Conservation (phyloP, 2,329 filamentous ascomycete species). For the Falciphora oryzae region DNA sequence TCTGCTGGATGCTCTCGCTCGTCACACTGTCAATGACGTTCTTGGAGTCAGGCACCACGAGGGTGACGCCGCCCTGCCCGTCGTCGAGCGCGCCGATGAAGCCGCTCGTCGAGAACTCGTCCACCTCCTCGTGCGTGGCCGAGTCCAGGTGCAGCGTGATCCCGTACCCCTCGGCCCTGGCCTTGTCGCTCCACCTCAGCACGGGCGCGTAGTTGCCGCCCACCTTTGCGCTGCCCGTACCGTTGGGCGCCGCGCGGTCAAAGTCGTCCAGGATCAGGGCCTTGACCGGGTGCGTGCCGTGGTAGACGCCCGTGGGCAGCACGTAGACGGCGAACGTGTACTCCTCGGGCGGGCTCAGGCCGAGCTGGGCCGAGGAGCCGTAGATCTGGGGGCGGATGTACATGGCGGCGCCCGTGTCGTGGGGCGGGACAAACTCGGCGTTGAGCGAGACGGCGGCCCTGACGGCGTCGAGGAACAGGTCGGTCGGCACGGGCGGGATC, state of each 20-base stretch:
- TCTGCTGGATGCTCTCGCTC: conserved; percentile 68
- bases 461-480: conserved; percentile 70
- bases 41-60: conserved; percentile 82
- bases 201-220: conserved; percentile 96
- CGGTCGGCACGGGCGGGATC: conserved; percentile 71
- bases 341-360: conserved; percentile 80
- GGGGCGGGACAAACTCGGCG: conserved; percentile 84
- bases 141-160: conserved; percentile 94
- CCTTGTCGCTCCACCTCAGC: conserved; percentile 77
- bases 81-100: conserved; percentile 75
- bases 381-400: conserved; percentile 89
- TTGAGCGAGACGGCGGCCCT: conserved; percentile 81
- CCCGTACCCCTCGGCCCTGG: conserved; percentile 73
- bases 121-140: conserved; percentile 74
- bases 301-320: conserved; percentile 88
- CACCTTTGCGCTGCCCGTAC: conserved; percentile 86
- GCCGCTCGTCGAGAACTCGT: conserved; percentile 93
- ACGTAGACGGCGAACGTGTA: conserved; percentile 90
- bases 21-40: conserved; percentile 87
- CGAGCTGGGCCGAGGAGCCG: conserved; percentile 80
- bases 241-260: conserved; percentile 86
- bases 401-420: conserved; percentile 83
- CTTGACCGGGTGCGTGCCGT: conserved; percentile 82
- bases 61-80: conserved; percentile 52
- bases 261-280: conserved; percentile 88